Evolutionary conservation across 2,329 filamentous ascomycete species (phyloP), one percentile per base, ranked within the genome.

Genomic region (Aspergillus novofumigatus): DNA sequence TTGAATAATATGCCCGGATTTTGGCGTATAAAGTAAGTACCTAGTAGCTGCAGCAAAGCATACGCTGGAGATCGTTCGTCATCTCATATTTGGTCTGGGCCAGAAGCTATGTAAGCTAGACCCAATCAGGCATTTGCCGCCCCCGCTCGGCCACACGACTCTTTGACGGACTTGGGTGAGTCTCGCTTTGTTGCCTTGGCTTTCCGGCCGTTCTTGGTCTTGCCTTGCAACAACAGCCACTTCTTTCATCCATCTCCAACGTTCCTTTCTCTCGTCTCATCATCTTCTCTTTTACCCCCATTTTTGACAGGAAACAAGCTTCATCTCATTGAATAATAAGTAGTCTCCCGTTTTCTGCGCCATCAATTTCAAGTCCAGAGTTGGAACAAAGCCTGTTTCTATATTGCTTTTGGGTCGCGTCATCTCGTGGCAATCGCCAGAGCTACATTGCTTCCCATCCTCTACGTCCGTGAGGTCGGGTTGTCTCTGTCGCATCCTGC

Each of bases 381-480:
- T 45, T 45, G 42, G 42, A 11, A 45, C 42, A 11, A 11, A 45
- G 8, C 42, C 20, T 47, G 44, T 47, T 47, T 47, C 44, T 47
- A 4, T 47, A n/a, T 47, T 47, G 44, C 44, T 47, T 47, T 7
- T 47, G 44, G 20, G 41, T 53, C 51, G 51, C 51, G 51, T 53
- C 51, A 53, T 53, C 42, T 48, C 51, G 51, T 53, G 51, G 51
- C 51, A 44, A 53, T 47, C 26, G 51, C 23, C 29, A 25, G 25
- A 47, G 25, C 51, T 29, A 53, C 51, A 11, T 17, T 47, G 44
- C 44, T 47, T 47, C 23, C 44, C 23, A 14, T 47, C 44, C 10
- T 14, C 44, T 23, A 47, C 21, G 23, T 25, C 21, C 5, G 21
- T 47, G 21, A 11, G 11, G 21, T 26, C 9, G 5, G 21, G 32